Base-by-base conservation (phyloP, 2,329 filamentous ascomycete species). In the Sodiomyces alkalinus region DNA sequence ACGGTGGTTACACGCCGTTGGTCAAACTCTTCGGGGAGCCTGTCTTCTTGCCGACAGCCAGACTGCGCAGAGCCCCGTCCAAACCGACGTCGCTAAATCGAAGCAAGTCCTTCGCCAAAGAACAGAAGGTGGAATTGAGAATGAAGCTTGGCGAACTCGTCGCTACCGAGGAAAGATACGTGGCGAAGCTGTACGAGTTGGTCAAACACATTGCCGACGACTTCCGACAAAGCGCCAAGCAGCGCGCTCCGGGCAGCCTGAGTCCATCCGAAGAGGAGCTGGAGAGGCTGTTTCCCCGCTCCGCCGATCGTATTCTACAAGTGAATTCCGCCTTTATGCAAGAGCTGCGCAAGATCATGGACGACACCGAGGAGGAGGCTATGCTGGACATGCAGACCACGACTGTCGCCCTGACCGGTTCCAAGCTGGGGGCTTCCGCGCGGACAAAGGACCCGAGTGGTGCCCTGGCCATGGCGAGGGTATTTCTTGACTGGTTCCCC, bases 111-210 rank as follows among this genome's bases (percentile, higher is more conserved):
- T 92, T 94, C 43, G 67, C 76, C 19, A 75, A 74, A 40, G 74
- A 80, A 32, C 82, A 94, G 45, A 92, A 92, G 46, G 68, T 85
- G 40, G 79, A 80, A 29, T 58, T 94, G 39, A 74, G 86, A 22
- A 78, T 86, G 52, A 87, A 93, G 50, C 75, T 98, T 64, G 75
- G 72, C 33, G 90, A 98, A 50, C 58, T 96, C 34, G 71, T 94
- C 19, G 81, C 92, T 43, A 98, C 90, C 0, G 90, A 98, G 50
- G 83, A 90, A 47, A 77, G 82, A 49, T 98, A 96, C 52, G 83
- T 98, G 22, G 66, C 69, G 42, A 94, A 96, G 51, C 56, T 98
- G 32, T 72, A 80, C 36, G 80, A 90, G 39, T 56, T 98, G 34
- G 79, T 93, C 22, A 73, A 80, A 37, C 72, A 77, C 33, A 73